phyloP scores from a whole-genome alignment of 2,329 filamentous ascomycete genomes.

The Capronia americana region DNA sequence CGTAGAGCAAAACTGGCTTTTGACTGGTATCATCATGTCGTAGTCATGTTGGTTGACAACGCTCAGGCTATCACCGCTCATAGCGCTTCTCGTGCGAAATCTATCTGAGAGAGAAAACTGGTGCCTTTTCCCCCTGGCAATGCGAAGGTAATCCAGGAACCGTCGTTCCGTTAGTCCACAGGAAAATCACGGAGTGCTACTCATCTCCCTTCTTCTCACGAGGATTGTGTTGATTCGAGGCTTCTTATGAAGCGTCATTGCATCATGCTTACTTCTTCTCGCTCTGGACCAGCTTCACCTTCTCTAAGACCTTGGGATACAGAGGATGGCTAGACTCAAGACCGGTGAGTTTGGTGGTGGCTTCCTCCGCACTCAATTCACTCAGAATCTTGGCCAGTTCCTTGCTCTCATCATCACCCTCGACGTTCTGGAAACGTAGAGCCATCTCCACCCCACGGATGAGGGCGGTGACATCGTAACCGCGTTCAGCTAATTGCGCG shows the following conservation, averaged over 20 bases:
- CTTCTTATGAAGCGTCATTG: not conserved
- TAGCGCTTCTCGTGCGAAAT: conserved; percentile 1
- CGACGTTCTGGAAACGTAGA: conserved; percentile 92
- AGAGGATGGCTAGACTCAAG: conserved; percentile 78
- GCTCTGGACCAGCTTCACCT: conserved; percentile 82
- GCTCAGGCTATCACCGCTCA: not conserved
- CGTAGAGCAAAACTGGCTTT: not conserved
- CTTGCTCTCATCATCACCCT: conserved; percentile 86
- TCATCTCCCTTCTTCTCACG: not conserved
- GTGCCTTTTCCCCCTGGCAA: not conserved
- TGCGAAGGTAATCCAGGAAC: not conserved
- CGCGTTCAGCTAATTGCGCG: conserved; percentile 82
- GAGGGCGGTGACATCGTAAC: conserved; percentile 73
- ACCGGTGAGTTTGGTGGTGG: conserved; percentile 81
- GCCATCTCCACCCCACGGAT: conserved; percentile 88
- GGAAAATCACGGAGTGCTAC: not conserved
- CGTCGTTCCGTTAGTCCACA: not conserved
- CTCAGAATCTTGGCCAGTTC: conserved; percentile 87
- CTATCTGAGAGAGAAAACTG: conserved; percentile 5
- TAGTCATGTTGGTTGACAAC: not conserved
- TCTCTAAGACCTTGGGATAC: conserved; percentile 73
- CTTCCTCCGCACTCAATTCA: conserved; percentile 72
- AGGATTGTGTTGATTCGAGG: not conserved
- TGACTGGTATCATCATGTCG: not conserved
- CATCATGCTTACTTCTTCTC: conserved; percentile 46